phyloP scores from a whole-genome alignment of 2,329 filamentous ascomycete species.

The Fusarium sp. region DNA sequence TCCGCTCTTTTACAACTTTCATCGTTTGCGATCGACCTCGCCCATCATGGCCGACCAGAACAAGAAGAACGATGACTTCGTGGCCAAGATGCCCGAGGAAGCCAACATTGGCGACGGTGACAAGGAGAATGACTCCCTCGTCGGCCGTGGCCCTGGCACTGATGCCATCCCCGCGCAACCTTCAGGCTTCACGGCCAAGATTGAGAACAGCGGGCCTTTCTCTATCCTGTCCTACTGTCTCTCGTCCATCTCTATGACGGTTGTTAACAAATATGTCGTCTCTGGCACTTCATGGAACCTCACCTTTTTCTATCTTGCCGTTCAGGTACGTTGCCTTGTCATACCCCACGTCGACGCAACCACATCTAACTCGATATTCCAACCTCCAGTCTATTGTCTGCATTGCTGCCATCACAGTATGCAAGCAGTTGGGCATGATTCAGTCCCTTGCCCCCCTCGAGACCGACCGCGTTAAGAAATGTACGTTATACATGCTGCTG shows the following conservation, averaged over 20 bases:
- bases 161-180: conserved; percentile 29
- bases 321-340: conserved; percentile 75
- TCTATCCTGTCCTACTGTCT: conserved; percentile 92
- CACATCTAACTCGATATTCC: not conserved
- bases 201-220: conserved; percentile 80
- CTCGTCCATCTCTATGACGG: conserved; percentile 97
- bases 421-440: conserved; percentile 85
- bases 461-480: conserved; percentile 88
- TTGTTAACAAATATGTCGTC: conserved; percentile 99
- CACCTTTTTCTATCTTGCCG: conserved; percentile 91
- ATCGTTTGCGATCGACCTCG: conserved; percentile 14
- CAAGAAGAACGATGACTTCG: conserved; percentile 42
- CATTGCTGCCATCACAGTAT: conserved; percentile 81
- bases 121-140: conserved; percentile 38
- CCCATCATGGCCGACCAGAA: conserved; percentile 35
- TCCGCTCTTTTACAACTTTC: conserved; percentile 33
- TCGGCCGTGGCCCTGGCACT: conserved; percentile 35
- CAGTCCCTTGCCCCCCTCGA: conserved; percentile 86
- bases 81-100: conserved; percentile 33
- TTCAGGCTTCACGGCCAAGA: conserved; percentile 47
- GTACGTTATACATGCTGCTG: conserved; percentile 61
- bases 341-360: conserved; percentile 2
- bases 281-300: conserved; percentile 92
- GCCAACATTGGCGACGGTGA: conserved; percentile 36
- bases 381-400: conserved; percentile 81